Evolutionary conservation across 306 rosid species (phyloP).

Genomic region (Luffa aegyptiaca): DNA sequence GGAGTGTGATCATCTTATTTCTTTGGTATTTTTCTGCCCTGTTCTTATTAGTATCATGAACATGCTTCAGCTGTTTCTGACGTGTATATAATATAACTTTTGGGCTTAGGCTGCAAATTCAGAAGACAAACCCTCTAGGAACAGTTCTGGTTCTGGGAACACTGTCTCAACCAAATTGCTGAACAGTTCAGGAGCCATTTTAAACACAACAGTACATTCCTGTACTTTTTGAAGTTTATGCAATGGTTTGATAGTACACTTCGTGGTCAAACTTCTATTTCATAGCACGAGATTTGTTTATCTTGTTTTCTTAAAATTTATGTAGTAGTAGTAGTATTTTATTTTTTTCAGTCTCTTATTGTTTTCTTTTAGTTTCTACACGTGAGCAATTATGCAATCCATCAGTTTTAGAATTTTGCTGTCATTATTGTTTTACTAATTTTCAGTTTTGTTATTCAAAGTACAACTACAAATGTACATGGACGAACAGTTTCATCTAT

Average conservation of each 20-base stretch:
- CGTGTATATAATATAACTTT: not conserved
- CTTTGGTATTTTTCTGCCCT: constrained; percentile 39
- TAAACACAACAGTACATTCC: constrained; percentile 35
- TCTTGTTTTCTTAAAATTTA: not conserved
- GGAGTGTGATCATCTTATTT: constrained; percentile 74
- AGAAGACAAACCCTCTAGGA: constrained; percentile 28
- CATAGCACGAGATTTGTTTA: not conserved
- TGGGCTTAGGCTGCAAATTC: constrained; percentile 30
- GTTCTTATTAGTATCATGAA: constrained; percentile 1
- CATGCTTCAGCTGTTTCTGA: not conserved
- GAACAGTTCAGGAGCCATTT: constrained; percentile 17
- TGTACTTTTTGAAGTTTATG: constrained; percentile 5
- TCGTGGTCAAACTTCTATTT: not conserved
- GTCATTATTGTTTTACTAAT: not conserved
- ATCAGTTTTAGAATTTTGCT: not conserved
- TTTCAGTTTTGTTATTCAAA: not conserved
- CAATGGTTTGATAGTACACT: not conserved
- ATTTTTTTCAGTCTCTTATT: not conserved
- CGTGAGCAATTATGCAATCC: not conserved
- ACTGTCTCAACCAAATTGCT: constrained; percentile 8
- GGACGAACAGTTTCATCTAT: not conserved
- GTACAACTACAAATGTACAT: not conserved
- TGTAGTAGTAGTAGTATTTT: not conserved
- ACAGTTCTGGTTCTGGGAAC: constrained; percentile 13
- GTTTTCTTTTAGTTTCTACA: not conserved